Evolutionary conservation across 2,329 filamentous ascomycete species (phyloP).

Genomic region (Alternaria arborescens): DNA sequence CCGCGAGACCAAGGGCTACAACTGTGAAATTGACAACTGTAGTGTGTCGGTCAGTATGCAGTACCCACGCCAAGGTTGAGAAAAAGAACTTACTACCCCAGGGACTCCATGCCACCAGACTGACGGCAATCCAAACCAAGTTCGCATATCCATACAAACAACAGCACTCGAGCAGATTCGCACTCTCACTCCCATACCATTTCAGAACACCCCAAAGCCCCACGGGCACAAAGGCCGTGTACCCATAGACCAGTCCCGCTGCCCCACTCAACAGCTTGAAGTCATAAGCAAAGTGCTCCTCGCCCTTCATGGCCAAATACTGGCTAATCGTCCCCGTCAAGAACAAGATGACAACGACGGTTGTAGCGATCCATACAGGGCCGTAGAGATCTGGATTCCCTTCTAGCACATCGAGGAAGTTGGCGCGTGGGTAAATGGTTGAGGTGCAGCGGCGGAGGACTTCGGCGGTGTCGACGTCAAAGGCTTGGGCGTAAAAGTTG

Average conservation of each 20-base stretch:
- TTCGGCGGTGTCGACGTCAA: slow-evolving; percentile 94
- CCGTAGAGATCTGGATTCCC: slow-evolving; percentile 97
- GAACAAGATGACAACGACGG: slow-evolving; percentile 94
- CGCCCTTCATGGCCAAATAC: slow-evolving; percentile 76
- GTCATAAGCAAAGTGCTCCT: slow-evolving; percentile 84
- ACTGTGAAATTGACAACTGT: slow-evolving; percentile 88
- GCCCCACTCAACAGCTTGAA: slow-evolving; percentile 89
- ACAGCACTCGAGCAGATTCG: slow-evolving; percentile 94
- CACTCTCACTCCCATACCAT: slow-evolving; percentile 94
- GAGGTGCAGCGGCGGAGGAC: slow-evolving; percentile 87
- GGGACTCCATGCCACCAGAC: slow-evolving; percentile 88
- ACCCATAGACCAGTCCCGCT: slow-evolving; percentile 93
- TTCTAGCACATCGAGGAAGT: slow-evolving; percentile 96
- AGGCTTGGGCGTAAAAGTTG: slow-evolving; percentile 96
- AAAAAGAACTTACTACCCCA: slow-evolving; percentile 64
- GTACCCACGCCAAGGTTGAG: background rate
- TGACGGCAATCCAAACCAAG: slow-evolving; percentile 95
- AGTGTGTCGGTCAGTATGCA: background rate
- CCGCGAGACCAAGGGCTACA: slow-evolving; percentile 70
- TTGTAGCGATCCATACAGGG: slow-evolving; percentile 98
- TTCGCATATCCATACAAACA: slow-evolving; percentile 96
- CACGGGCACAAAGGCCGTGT: slow-evolving; percentile 82
- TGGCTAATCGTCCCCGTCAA: slow-evolving; percentile 93
- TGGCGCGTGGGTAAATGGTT: slow-evolving; percentile 87
- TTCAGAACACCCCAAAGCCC: slow-evolving; percentile 86